Evolutionary conservation across 495 filamentous ascomycete genomes (phyloP), one percentile per base, ranked within the genome.

Genomic region (Pyronema omphalodes): DNA sequence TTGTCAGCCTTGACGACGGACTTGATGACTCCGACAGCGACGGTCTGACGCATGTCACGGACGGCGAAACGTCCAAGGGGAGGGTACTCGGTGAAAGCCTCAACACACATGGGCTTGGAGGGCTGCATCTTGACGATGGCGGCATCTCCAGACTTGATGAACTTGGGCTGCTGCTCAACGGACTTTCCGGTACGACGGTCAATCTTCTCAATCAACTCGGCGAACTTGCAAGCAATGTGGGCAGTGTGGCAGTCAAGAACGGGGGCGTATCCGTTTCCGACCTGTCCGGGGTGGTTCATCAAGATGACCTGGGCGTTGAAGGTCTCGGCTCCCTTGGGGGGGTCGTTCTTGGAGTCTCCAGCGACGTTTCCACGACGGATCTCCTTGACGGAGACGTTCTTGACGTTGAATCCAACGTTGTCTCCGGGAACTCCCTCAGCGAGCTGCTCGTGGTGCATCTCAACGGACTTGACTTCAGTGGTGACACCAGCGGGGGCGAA

Each of bases 51-150:
- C 76, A 83, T 82, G 68, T 84, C 86, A 79, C 88, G 86, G 76
- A 95, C 88, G 69, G 88, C 88, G 78, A 94, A 98, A 79, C 91
- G 88, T 69, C 91, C 91, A 55, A 98, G 86, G 69, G 93, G 91
- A 65, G 91, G 88, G 78, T 96, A 98, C 64, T 96, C 88, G 66
- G 89, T 94, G 87, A 96, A 96, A 62, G 93, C 76, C 85, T 96
- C 91, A 71, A 98, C 91, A 74, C 91, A 98, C 91, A 98, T 98
- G 68, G 91, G 91, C 88, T 98, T 98, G 74, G 91, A 94, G 65
- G 91, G 91, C 78, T 94, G 68, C 91, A 98, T 98, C 86, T 94
- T 96, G 76, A 98, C 93, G 74, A 98, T 98, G 72, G 89, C 88
- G 64, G 91, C 91, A 69, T 98, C 91, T 83, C 91, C 91, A 66